phyloP scores from a whole-genome alignment of 2,329 filamentous ascomycete genomes.

The Diplodia intermedia region DNA sequence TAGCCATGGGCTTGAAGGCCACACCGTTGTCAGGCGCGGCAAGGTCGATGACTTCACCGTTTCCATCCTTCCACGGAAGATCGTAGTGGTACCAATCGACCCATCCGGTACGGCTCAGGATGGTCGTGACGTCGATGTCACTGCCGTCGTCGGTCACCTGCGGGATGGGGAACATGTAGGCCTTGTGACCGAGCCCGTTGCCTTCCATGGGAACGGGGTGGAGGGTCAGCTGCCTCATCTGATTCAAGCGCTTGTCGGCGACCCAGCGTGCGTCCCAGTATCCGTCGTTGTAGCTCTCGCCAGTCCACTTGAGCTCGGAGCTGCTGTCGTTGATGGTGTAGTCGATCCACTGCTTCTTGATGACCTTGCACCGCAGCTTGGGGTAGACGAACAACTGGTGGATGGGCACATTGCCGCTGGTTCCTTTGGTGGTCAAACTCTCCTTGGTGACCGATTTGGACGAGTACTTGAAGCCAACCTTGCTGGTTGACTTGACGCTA shows the following conservation, averaged over 20 bases:
- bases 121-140: conserved; percentile 6
- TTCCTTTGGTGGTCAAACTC: neutral
- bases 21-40: neutral
- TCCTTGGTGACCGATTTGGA: conserved; percentile 4
- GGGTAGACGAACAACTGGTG: conserved; percentile 8
- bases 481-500: conserved; percentile 2
- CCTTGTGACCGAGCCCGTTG: neutral
- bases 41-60: neutral
- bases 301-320: conserved; percentile 8
- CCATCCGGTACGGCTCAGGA: conserved; percentile 2
- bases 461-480: neutral
- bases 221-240: neutral
- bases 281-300: neutral
- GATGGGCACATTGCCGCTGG: neutral
- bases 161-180: neutral
- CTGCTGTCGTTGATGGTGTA: conserved; percentile 18
- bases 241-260: neutral
- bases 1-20: conserved; percentile 2
- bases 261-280: conserved; percentile 11
- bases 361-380: neutral
- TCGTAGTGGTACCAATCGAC: conserved; percentile 1
- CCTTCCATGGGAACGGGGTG: conserved; percentile 13
- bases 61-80: neutral
- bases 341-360: conserved; percentile 7
- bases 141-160: neutral